phyloP scores from a whole-genome alignment of 2,329 filamentous ascomycete genomes.

The Sclerotiophoma versabilis region DNA sequence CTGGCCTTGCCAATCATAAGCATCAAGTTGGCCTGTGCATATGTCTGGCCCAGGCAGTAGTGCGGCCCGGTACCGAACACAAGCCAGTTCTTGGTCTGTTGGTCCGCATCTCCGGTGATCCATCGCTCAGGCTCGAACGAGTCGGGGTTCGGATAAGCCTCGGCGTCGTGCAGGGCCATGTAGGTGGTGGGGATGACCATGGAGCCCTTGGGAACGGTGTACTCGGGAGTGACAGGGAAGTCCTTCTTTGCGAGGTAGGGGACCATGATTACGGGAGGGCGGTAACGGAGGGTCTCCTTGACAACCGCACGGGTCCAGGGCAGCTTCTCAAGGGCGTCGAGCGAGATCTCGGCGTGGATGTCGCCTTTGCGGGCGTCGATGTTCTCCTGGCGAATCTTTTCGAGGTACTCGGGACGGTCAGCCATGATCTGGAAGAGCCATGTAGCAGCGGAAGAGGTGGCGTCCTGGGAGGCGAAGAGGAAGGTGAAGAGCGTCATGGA shows the following conservation, averaged over 20 bases:
- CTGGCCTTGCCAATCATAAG: conserved; percentile 90
- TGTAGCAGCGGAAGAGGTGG: conserved; percentile 89
- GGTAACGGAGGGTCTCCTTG: conserved; percentile 73
- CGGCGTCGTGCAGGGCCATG: conserved; percentile 87
- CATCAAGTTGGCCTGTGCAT: conserved; percentile 87
- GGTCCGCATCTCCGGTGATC: conserved; percentile 86
- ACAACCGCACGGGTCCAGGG: conserved; percentile 91
- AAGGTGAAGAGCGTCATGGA: conserved; percentile 94
- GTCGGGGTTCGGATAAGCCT: conserved; percentile 90
- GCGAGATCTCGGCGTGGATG: conserved; percentile 70
- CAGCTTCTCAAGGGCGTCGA: conserved; percentile 89
- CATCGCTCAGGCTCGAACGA: conserved; percentile 62
- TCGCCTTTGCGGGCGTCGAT: conserved; percentile 77
- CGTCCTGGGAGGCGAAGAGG: conserved; percentile 96
- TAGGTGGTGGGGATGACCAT: conserved; percentile 96
- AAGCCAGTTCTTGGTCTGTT: conserved; percentile 93
- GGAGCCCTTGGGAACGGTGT: conserved; percentile 92
- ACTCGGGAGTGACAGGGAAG: conserved; percentile 86
- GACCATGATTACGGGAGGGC: conserved; percentile 96
- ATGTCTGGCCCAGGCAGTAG: conserved; percentile 94
- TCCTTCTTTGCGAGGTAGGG: conserved; percentile 94
- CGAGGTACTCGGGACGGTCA: conserved; percentile 89
- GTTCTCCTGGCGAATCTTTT: conserved; percentile 92
- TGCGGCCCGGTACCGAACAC: conserved; percentile 96
- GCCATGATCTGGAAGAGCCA: conserved; percentile 97